A percentile compares a stretch with the other conserved stretches of the same genome.
Evolutionary conservation across 345 rosid genomes (phyloP).

Genomic region (Sonneratia alba): DNA sequence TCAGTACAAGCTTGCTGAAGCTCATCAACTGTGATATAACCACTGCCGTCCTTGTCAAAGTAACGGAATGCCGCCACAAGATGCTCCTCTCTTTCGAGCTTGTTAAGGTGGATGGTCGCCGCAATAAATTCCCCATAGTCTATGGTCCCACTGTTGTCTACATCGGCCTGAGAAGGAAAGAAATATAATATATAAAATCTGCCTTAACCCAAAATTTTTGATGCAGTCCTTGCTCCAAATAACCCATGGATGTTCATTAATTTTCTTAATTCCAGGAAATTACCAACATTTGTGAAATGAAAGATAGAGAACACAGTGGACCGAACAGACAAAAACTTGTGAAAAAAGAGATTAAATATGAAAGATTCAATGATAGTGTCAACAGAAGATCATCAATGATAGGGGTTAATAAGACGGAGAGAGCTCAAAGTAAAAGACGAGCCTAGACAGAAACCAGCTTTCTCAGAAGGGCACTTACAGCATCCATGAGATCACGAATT

Average conservation of each 20-base stretch:
- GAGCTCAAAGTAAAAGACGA: neutral
- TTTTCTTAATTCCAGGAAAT: too few species aligned
- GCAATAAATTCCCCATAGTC: constrained; percentile 96
- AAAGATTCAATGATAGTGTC: neutral
- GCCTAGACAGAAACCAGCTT: neutral
- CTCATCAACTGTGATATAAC: constrained; percentile 91
- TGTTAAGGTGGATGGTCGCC: constrained; percentile 89
- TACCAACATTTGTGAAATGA: neutral
- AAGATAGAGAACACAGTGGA: constrained; percentile 1
- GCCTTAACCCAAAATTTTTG: neutral
- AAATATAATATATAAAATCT: neutral
- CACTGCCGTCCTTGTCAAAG: constrained; percentile 94
- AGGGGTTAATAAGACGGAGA: neutral
- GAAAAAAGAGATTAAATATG: neutral
- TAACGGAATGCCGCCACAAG: constrained; percentile 90
- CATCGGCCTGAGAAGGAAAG: constrained; percentile 70
- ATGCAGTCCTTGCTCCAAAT: too few species aligned
- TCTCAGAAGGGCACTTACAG: constrained; percentile 39
- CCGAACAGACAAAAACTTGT: neutral
- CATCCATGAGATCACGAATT: constrained; percentile 96
- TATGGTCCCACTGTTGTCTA: constrained; percentile 93
- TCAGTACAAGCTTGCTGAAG: constrained; percentile 91
- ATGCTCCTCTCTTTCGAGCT: constrained; percentile 93
- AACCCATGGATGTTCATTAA: too few species aligned
- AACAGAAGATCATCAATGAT: neutral